Evolutionary conservation across 768 basidiomycete genomes (phyloP).

Genomic region (Cystofilobasidium capitatum): DNA sequence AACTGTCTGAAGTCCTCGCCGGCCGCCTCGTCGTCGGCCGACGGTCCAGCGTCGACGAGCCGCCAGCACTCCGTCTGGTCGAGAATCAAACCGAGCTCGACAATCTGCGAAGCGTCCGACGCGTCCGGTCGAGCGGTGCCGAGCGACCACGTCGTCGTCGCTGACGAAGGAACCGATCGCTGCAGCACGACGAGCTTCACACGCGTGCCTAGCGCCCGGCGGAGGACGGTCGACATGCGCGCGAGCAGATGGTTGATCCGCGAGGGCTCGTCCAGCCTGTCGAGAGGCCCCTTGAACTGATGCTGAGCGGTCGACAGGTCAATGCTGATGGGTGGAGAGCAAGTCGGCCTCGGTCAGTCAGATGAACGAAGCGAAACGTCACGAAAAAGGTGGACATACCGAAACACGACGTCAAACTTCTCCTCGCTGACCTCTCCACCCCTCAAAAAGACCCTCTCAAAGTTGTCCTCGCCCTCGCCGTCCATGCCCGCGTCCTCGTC

Average conservation of each 20-base stretch:
- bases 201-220: constrained; percentile 64
- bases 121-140: constrained; percentile 39
- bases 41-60: constrained; percentile 84
- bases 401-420: constrained; percentile 64
- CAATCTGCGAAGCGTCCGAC: constrained; percentile 32
- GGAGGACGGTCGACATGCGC: constrained; percentile 38
- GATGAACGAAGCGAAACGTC: constrained; percentile 30
- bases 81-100: constrained; percentile 68
- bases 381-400: constrained; percentile 64
- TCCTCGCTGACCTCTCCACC: constrained; percentile 56
- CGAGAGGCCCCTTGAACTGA: constrained; percentile 5
- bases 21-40: constrained; percentile 46
- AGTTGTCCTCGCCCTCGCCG: constrained; percentile 49
- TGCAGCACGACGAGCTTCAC: constrained; percentile 56
- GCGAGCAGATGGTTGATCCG: constrained; percentile 29
- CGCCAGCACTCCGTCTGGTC: constrained; percentile 63
- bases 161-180: constrained; percentile 33
- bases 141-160: constrained; percentile 26
- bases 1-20: constrained; percentile 60
- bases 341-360: background rate
- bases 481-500: constrained; percentile 26
- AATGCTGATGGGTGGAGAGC: constrained; percentile 28
- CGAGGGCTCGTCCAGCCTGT: constrained; percentile 30
- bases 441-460: constrained; percentile 60
- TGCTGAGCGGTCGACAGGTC: constrained; percentile 30